Percentiles rank a stretch among this genome's conserved stretches.
Evolutionary conservation across 108 stramenopile genomes (phyloP).

Genomic region (Cyclotella atomus): DNA sequence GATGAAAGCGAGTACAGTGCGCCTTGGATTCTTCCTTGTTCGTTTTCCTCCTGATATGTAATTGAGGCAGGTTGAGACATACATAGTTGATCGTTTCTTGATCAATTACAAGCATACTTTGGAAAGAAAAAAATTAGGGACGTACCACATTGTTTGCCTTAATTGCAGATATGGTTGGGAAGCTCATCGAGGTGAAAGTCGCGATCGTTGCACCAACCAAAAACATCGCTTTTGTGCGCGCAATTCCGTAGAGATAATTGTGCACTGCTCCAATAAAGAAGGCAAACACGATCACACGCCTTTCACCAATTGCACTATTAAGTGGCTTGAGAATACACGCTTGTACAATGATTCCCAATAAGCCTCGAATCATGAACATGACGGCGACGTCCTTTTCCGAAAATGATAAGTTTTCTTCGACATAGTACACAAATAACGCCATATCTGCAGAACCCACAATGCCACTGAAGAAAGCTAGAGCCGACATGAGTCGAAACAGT

Average conservation of each 20-base stretch:
- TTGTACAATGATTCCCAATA: constrained; percentile 75
- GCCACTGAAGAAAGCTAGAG: constrained; percentile 81
- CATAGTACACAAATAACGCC: constrained; percentile 76
- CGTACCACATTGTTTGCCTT: constrained; percentile 82
- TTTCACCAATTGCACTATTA: constrained; percentile 73
- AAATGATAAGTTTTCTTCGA: constrained; percentile 77
- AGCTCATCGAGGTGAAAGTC: constrained; percentile 66
- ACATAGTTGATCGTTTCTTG: no score
- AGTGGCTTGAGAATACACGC: constrained; percentile 75
- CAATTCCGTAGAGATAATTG: constrained; percentile 70
- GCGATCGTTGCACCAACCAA: constrained; percentile 62
- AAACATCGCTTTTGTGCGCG: constrained; percentile 65
- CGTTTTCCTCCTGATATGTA: constrained; percentile 41
- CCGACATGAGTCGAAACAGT: constrained; percentile 73
- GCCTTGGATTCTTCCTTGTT: constrained; percentile 89
- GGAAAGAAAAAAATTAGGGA: no score
- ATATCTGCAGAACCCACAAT: constrained; percentile 72
- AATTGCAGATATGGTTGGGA: constrained; percentile 87
- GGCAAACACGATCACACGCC: constrained; percentile 59
- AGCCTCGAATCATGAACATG: constrained; percentile 73
- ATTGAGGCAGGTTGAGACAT: no score
- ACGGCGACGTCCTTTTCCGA: constrained; percentile 64
- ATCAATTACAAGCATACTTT: no score
- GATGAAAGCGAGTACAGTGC: constrained; percentile 81
- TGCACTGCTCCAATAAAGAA: constrained; percentile 63